phyloP scores from a whole-genome alignment of 495 filamentous ascomycete species.

The Xylaria longipes region DNA sequence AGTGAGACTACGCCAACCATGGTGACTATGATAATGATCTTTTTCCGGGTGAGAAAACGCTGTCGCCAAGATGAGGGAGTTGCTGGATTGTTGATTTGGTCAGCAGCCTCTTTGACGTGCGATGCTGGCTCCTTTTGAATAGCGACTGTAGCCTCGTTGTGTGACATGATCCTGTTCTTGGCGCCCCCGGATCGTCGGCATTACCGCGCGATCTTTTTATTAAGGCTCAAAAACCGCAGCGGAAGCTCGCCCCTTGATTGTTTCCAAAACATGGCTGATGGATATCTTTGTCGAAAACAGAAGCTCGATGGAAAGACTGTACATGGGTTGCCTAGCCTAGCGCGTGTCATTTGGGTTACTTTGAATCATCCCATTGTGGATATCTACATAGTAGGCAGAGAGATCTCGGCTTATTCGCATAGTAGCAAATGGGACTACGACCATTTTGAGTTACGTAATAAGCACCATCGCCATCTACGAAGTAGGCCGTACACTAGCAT shows the following conservation, averaged over 20 bases:
- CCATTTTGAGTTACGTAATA: background rate
- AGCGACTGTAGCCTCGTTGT: background rate
- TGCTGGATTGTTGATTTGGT: background rate
- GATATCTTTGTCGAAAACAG: conserved; percentile 9
- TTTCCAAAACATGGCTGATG: conserved; percentile 1
- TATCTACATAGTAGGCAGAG: too few species aligned
- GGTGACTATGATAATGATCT: conserved; percentile 11
- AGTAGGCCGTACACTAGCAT: background rate
- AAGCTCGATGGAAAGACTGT: conserved; percentile 8
- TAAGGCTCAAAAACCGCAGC: background rate
- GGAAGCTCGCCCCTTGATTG: background rate
- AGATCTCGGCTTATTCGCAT: background rate
- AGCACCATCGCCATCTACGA: background rate
- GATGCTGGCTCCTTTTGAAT: conserved; percentile 20
- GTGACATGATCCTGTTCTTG: background rate
- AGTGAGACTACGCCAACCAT: conserved; percentile 47
- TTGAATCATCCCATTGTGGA: background rate
- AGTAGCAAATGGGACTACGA: background rate
- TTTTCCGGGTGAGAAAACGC: conserved; percentile 12
- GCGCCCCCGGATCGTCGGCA: background rate
- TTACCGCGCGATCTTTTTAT: background rate
- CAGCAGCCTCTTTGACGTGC: background rate
- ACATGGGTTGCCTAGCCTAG: conserved; percentile 20
- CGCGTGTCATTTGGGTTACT: background rate
- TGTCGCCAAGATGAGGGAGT: background rate